A percentile compares a stretch with the other conserved stretches of the same genome.
Evolutionary conservation across 1,284 basidiomycete species (phyloP).

Genomic region (Coniferiporia weirii): DNA sequence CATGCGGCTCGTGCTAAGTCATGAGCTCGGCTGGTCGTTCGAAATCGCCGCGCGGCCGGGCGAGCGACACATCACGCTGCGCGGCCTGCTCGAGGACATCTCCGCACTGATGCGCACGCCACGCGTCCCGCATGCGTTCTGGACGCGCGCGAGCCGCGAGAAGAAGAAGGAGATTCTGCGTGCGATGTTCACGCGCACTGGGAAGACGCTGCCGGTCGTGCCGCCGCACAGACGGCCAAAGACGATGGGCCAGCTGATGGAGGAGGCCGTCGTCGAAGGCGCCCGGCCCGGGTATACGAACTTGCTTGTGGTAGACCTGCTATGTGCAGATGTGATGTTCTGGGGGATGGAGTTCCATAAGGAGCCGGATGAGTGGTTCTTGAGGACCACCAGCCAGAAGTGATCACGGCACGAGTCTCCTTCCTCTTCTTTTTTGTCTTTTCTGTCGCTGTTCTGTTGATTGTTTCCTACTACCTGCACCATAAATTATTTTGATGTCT

Average conservation of each 20-base stretch:
- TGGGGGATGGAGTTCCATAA: conserved; percentile 12
- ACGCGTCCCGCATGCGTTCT: conserved; percentile 10
- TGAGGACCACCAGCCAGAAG: conserved; percentile 5
- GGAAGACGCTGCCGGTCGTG: background rate
- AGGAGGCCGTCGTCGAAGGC: conserved; percentile 10
- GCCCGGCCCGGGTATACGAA: conserved; percentile 5
- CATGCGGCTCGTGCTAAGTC: conserved; percentile 7
- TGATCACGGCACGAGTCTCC: background rate
- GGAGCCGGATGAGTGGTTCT: conserved; percentile 10
- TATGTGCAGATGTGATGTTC: conserved; percentile 11
- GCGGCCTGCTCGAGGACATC: conserved; percentile 4
- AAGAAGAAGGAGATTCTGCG: background rate
- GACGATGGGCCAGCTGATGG: conserved; percentile 6
- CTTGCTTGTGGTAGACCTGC: conserved; percentile 4
- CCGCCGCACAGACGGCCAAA: conserved; percentile 6
- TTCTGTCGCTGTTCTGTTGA: background rate
- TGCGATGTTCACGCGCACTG: conserved; percentile 6
- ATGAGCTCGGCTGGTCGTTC: conserved; percentile 6
- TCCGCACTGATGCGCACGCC: conserved; percentile 7
- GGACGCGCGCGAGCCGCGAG: background rate
- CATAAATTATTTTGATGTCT: too few relatives aligned
- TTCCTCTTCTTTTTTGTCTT: background rate
- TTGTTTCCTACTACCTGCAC: too few relatives aligned
- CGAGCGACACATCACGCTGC: conserved; percentile 4
- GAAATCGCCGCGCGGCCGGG: conserved; percentile 2